A percentile compares a stretch with the other conserved stretches of the same genome.
These are phyloP conservation scores for Botryosphaeria dothidea DNA, from an alignment of 2,329 filamentous ascomycete genomes.

Conservation along the genomic window DNA sequence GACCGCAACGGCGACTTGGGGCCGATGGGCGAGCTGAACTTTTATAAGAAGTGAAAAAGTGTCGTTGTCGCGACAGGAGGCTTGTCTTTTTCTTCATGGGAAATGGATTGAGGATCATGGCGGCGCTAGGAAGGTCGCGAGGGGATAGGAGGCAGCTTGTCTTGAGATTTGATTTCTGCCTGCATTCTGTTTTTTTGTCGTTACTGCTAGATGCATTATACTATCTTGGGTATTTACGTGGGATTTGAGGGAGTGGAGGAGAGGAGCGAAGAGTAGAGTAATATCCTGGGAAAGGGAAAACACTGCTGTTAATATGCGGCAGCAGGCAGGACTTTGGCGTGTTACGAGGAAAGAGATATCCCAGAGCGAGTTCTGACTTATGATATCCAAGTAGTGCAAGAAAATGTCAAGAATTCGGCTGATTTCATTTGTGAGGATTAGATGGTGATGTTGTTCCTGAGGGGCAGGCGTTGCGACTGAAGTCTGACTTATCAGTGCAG, in stretches of 20 bases:
- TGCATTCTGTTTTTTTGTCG: background rate
- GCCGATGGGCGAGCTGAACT: constrained; percentile 67
- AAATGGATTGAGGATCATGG: background rate
- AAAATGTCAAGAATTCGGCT: too few species aligned
- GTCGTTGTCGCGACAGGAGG: background rate
- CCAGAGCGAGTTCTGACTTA: too few species aligned
- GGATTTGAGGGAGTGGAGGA: background rate
- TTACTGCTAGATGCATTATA: background rate
- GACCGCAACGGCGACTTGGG: constrained; percentile 76
- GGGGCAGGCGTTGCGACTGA: too few species aligned
- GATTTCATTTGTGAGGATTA: too few species aligned
- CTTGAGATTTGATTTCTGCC: background rate
- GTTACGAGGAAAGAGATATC: too few species aligned
- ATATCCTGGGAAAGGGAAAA: background rate
- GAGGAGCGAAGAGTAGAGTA: background rate
- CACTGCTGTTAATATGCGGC: too few species aligned
- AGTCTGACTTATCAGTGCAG: too few species aligned
- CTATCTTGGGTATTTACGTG: background rate
- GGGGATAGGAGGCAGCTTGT: too few species aligned
- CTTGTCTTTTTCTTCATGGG: background rate
- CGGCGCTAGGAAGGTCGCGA: background rate
- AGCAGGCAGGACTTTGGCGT: too few species aligned
- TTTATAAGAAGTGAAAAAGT: constrained; percentile 57
- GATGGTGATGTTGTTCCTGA: too few species aligned
- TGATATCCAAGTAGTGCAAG: too few species aligned